Percentiles rank a stretch among this genome's conserved stretches.
Evolutionary conservation across 345 rosid species (phyloP).

Genomic region (Populus tremula): DNA sequence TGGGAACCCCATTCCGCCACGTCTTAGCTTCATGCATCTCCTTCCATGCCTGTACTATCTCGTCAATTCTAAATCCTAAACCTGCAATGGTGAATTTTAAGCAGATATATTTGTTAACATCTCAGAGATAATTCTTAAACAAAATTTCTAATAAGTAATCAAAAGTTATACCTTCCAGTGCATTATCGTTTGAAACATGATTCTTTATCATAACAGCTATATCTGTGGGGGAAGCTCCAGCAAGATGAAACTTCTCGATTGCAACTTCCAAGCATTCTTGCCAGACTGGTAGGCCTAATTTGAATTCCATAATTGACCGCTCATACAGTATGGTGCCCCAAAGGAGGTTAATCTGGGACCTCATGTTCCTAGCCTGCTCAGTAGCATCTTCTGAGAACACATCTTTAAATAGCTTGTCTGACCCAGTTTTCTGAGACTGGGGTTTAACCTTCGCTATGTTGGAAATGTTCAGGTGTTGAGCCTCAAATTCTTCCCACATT

Average conservation of each 20-base stretch:
- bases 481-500: conserved; percentile 59
- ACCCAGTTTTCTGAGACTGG: conserved; percentile 28
- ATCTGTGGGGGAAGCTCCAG: conserved; percentile 66
- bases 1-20: conserved; percentile 52
- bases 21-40: conserved; percentile 74
- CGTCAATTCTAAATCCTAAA: conserved; percentile 59
- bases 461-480: conserved; percentile 27
- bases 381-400: conserved; percentile 47
- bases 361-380: conserved; percentile 41
- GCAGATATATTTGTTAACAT: conserved; percentile 13
- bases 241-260: conserved; percentile 69
- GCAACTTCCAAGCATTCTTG: conserved; percentile 71
- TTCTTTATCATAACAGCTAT: conserved; percentile 55
- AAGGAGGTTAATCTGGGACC: conserved; percentile 68
- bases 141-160: neutral
- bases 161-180: conserved; percentile 55
- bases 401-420: conserved; percentile 44
- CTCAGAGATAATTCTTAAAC: neutral
- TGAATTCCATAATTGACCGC: conserved; percentile 79
- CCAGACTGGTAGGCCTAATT: conserved; percentile 68
- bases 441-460: conserved; percentile 16
- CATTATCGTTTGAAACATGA: conserved; percentile 51
- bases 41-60: conserved; percentile 71
- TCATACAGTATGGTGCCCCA: conserved; percentile 87
- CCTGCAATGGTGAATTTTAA: conserved; percentile 39